Evolutionary conservation across 495 filamentous ascomycete species (phyloP).

Genomic region (Neurospora tetraspora): DNA sequence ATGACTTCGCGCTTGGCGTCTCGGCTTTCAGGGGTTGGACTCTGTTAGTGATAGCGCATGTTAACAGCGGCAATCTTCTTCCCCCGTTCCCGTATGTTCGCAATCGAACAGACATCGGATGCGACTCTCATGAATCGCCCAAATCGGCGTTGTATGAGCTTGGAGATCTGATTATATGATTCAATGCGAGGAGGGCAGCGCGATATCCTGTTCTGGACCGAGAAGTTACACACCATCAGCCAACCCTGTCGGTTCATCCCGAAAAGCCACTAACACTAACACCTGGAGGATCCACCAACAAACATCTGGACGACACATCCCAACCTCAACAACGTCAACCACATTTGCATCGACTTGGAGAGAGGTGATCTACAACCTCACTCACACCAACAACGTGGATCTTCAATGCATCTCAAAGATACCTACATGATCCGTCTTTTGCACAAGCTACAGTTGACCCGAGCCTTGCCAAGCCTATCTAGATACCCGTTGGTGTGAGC

Average conservation of each 20-base stretch:
- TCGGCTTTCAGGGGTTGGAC: not conserved
- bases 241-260: not conserved
- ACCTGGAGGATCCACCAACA: not conserved
- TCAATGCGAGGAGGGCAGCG: not conserved
- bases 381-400: not conserved
- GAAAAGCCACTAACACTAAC: not conserved
- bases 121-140: not conserved
- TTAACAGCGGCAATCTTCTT: not conserved
- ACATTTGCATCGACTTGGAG: not conserved
- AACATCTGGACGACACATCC: not conserved
- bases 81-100: conserved; percentile 1
- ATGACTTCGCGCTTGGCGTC: not conserved
- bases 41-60: not conserved
- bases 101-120: not conserved
- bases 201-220: not conserved
- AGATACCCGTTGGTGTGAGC: no score
- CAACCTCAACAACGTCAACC: not conserved
- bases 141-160: not conserved
- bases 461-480: not conserved
- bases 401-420: not conserved
- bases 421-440: no score
- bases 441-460: no score
- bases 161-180: not conserved
- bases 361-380: not conserved
- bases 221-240: not conserved